Evolutionary conservation across 106 monocot species (phyloP).

Genomic region (Dioscorea alata): DNA sequence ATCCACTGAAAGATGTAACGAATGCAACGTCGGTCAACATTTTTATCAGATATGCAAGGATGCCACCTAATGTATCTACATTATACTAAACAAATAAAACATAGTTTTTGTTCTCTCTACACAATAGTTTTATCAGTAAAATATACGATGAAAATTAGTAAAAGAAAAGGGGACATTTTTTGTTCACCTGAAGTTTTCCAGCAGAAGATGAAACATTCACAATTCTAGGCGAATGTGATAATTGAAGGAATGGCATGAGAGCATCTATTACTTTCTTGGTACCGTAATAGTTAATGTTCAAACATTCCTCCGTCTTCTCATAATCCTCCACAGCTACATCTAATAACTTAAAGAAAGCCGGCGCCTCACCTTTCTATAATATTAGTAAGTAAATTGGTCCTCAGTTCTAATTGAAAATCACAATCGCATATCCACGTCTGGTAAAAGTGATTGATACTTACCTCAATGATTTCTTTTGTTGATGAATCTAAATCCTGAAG

Average conservation of each 20-base stretch:
- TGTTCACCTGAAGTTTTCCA: not conserved
- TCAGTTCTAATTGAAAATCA: no score
- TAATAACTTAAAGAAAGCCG: no score
- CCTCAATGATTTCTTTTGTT: not conserved
- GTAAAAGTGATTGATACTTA: no score
- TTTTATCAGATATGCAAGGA: no score
- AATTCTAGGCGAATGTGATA: not conserved
- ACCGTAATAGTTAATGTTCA: slow-evolving; percentile 4
- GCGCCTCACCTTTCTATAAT: not conserved
- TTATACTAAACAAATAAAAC: no score
- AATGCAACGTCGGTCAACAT: no score
- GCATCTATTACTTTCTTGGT: not conserved
- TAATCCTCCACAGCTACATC: not conserved
- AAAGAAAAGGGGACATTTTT: not conserved
- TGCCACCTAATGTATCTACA: no score
- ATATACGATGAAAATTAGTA: no score
- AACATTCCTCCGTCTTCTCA: not conserved
- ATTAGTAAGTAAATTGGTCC: not conserved
- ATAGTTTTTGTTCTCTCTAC: no score
- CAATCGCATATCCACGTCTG: no score
- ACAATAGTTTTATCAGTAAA: no score
- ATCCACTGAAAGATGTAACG: no score
- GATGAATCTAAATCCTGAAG: not conserved
- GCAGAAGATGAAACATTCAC: not conserved
- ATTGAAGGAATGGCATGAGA: slow-evolving; percentile 3